Evolutionary conservation across 2,329 filamentous ascomycete genomes (phyloP), one percentile per base, ranked within the genome.

Genomic region (Hymenoscyphus linearis): DNA sequence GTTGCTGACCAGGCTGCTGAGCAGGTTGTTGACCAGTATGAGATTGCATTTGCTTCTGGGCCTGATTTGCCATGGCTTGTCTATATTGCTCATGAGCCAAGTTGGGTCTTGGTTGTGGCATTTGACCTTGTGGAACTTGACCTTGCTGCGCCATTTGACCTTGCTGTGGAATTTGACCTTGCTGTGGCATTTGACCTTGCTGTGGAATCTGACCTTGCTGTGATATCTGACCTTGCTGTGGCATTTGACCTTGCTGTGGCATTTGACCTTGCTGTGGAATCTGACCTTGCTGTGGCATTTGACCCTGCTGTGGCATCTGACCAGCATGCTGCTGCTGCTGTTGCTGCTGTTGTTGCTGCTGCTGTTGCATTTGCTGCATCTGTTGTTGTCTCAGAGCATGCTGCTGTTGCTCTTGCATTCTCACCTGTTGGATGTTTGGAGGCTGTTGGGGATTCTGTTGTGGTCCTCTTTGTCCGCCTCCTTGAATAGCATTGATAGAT

Each of bases 401-500:
- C 31, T 61, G 52, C 40, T 52, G 47, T 55, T 62, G 57, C 26
- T 40, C 14, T 14, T 60, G 34, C 35, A 62, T 60, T 47, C 60
- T 64, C 50, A 53, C 26, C 31, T 53, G 50, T 53, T 53, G 50
- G 16, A 53, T 53, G 50, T 53, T 53, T 57, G 62, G 65, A 55
- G 58, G 62, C n/a, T 58, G 56, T 31, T 64, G 63, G 31, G 58
- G 60, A 60, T 72, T 64, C 61, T 69, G 72, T 62, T 69, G 66
- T 57, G 64, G 68, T 27, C 61, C 66, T 40, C 60, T 63, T 60
- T 74, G 67, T 35, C 65, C 65, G 52, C 67, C 67, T 56, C 73
- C 69, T 54, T 72, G 83, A 58, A 88, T 81, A 53, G 86, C 84
- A 61, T 81, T 85, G 69, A 90, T 87, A 6, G 85, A 88, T 16